Percentiles rank a stretch among this genome's conserved stretches.
phyloP scores from a whole-genome alignment of 106 monocot species.

The Dactylorhiza incarnata region DNA sequence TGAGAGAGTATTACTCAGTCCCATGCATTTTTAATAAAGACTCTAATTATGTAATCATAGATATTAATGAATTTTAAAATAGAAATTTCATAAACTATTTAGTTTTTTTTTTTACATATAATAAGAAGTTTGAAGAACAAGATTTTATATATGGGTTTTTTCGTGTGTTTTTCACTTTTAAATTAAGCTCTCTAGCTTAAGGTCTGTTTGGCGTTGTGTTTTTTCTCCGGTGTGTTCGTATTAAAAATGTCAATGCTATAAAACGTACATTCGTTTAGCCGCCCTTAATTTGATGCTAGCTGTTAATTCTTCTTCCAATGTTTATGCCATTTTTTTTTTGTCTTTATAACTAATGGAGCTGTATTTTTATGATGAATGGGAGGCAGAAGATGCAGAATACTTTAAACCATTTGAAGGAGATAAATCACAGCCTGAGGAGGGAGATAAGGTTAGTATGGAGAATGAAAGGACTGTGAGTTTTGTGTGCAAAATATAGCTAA shows the following conservation, averaged over 20 bases:
- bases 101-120: no score
- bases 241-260: no score
- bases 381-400: conserved; percentile 76
- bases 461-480: neutral
- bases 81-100: no score
- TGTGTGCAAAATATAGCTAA: neutral
- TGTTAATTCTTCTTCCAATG: neutral
- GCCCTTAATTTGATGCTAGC: neutral
- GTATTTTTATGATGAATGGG: neutral
- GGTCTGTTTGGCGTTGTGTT: no score
- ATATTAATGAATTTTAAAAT: neutral
- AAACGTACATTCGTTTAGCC: no score
- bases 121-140: no score
- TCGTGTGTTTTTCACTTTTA: no score
- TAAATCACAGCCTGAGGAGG: conserved; percentile 59
- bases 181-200: no score
- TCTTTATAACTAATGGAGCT: neutral
- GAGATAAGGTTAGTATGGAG: conserved; percentile 48
- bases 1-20: no score
- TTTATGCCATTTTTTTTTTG: neutral
- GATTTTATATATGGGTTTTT: no score
- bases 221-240: no score
- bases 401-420: conserved; percentile 60
- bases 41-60: neutral
- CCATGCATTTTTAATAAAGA: no score